These are phyloP conservation scores for Aspergillus bertholletiae DNA, from an alignment of 495 filamentous ascomycete species.

Conservation along the genomic window DNA sequence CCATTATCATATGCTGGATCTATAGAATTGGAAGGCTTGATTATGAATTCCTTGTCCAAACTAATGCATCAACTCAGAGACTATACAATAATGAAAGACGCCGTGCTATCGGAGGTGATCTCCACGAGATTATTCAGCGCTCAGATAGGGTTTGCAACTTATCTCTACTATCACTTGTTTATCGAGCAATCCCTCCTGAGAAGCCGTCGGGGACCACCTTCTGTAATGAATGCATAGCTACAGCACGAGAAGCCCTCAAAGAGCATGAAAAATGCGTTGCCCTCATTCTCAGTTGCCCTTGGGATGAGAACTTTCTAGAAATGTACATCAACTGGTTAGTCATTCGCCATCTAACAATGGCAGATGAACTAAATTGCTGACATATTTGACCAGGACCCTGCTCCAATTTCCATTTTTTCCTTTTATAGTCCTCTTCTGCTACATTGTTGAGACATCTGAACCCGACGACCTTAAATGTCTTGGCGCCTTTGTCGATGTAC, in stretches of 20 bases:
- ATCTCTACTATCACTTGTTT: constrained; percentile 16
- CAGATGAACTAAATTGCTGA: not conserved
- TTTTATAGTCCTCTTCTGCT: constrained; percentile 20
- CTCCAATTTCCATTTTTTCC: constrained; percentile 14
- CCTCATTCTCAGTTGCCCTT: constrained; percentile 2
- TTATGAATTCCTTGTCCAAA: not conserved
- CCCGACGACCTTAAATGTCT: constrained; percentile 10
- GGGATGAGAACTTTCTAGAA: constrained; percentile 3
- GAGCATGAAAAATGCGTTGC: constrained; percentile 10
- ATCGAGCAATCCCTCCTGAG: constrained; percentile 10
- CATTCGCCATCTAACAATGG: not conserved
- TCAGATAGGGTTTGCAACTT: constrained; percentile 11
- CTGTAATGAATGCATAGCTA: constrained; percentile 10
- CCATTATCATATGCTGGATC: not conserved
- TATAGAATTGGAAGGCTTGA: not conserved
- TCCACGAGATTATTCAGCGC: constrained; percentile 4
- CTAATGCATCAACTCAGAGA: not conserved
- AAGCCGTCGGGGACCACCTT: constrained; percentile 7
- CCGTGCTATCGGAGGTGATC: constrained; percentile 7
- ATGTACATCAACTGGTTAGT: constrained; percentile 14
- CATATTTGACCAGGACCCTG: constrained; percentile 9
- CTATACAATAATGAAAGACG: constrained; percentile 1
- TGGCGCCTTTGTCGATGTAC: constrained; percentile 8
- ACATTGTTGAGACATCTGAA: constrained; percentile 15
- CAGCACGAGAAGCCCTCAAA: constrained; percentile 11